Base-by-base conservation (phyloP, 257 asterid genomes). In the Salvia splendens region DNA sequence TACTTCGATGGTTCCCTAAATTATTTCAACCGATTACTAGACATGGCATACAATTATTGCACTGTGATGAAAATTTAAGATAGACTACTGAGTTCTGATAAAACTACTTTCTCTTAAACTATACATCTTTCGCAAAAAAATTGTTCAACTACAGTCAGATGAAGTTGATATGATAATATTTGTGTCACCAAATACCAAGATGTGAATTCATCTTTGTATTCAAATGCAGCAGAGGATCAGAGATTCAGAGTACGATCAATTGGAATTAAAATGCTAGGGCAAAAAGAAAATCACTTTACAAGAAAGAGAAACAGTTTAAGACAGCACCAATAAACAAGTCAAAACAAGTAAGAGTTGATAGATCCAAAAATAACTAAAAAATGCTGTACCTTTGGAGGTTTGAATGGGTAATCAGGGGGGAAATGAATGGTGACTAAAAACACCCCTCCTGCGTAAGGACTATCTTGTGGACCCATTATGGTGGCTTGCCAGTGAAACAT, bases 401-500 rank as follows among this genome's bases (percentile, higher is more conserved):
- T 86, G 85, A 88, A 86, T 12, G 95, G 92, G 69, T 85, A 87
- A 69, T 85, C 95, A 0, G 89, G 92, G 76, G 95, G 95, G 40
- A 87, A 87, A 79, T 85, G 92, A 59, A 87, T 85, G 3, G 89
- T 83, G 62, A 85, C 88, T 70, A 85, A 64, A 73, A 85, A 85
- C 74, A 87, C 92, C 30, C 95, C 95, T 45, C 95, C 95, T 0
- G 92, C 77, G 68, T 85, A 87, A 66, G 92, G 95, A 70, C 92
- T 87, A 55, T 83, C 95, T 28, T 83, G 86, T 3, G 95, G 92
- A 15, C 95, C 95, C 95, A 87, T 87, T 67, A 87, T 85, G 0
- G 95, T 87, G 51, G 90, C 95, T 81, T 85, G 92, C 95, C 92
- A 87, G 71, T 87, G 92, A 65, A 87, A 87, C 90, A 85, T 85